Evolutionary conservation across 257 asterid genomes (phyloP), one percentile per base, ranked within the genome.

Genomic region (Solanum lycopersicoides): DNA sequence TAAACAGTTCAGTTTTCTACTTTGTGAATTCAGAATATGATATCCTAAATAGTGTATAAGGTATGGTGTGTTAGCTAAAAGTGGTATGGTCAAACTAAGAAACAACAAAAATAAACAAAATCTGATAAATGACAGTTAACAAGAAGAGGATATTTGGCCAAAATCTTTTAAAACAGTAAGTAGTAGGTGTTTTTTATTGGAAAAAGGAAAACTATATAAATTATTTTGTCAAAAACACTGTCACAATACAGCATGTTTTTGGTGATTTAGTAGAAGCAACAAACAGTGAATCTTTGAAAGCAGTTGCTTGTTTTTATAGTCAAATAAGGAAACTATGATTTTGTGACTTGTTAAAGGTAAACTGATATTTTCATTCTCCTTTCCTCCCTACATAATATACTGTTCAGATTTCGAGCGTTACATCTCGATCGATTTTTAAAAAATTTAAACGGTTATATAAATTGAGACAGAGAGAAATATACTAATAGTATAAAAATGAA

Each of bases 121-220:
- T 32, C 66, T 44, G 84, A 47, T 37, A 79, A 39, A 28, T 28
- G 11, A 41, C 85, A 50, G 84, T 79, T 79, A 45, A 79, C 42
- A 20, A 28, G 37, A 77, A 30, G 44, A 45, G 84, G 42, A 28
- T 79, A 30, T 45, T 47, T 50, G 34, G 85, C 85, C 85, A 50
- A 82, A 72, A 82, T 82, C 85, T 82, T 80, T 50, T 41, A 74
- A 41, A 82, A 82, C 69, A 82, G 85, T 76, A 5, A 76, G 12
- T 8, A 82, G 45, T 50, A 82, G 69, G 66, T 82, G 10, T 18
- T 50, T 82, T 82, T 82, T 35, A 50, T 82, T 50, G 69, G 28
- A 50, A 82, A 82, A 5, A 82, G 44, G 69, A 82, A 82, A 30
- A 16, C 35, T 5, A 73, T 41, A 28, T 12, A 18, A 50, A 82